Base-by-base conservation (phyloP, 768 basidiomycete genomes). In the Tricholoma matsutake region DNA sequence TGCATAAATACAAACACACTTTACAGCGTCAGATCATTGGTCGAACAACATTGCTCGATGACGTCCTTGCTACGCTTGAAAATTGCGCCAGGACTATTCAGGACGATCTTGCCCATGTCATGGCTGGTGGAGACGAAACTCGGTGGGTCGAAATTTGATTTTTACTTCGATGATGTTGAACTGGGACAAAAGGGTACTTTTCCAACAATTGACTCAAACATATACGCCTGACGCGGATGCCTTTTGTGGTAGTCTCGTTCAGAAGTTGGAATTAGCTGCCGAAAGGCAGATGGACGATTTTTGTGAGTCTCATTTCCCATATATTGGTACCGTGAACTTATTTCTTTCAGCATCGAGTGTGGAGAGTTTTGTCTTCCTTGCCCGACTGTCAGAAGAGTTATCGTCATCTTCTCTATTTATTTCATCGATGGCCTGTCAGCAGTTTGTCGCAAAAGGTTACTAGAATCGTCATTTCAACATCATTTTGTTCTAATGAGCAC, bases 1-100 rank as follows among this genome's bases (percentile, higher is more conserved):
- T 92, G 67, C 79, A 81, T 45, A 83, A 79, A 66, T 92, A 91
- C 68, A 85, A 83, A 64, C 64, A 73, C n/a, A 72, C 81, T 3
- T 68, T 94, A 35, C 84, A 79, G 58, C 81, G 81, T 47, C 89
- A 88, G 62, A 74, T 93, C n/a, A 65, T 80, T 20, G 85, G 86
- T 18, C 83, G 91, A 39, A 88, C 88, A 10, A 77, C 83, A 1
- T 71, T 84, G 45, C 72, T 93, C 28, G 80, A 91, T 60, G 74
- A 78, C 20, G 79, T 89, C 11, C 69, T 94, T 61, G 72, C 70
- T 7, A 78, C 75, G 2, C 73, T 92, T 10, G 92, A 94, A 63
- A 78, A 74, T 32, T 83, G 83, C 64, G 86, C 88, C 13, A 68
- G 75, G 47, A 73, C 77, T 11, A 75, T 93, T 49, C 83, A 86